These are phyloP conservation scores for Amauroascus niger DNA, from an alignment of 2,329 filamentous ascomycete genomes.

Conservation along the genomic window DNA sequence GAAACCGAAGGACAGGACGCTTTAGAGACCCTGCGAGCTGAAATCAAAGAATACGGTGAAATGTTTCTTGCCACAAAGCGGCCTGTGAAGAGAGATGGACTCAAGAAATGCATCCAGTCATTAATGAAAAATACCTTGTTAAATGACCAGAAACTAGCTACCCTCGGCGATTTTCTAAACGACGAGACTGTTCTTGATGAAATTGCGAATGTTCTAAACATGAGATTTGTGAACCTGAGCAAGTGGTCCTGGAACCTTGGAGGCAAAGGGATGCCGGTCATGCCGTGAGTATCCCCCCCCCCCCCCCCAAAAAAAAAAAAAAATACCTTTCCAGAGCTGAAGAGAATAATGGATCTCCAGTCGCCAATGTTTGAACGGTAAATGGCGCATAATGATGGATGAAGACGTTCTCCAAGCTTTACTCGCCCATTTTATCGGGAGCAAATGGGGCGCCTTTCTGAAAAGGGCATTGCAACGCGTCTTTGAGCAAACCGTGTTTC, in stretches of 20 bases:
- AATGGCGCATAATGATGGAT: constrained; percentile 40
- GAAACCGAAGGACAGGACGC: constrained; percentile 22
- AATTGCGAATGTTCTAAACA: constrained; percentile 38
- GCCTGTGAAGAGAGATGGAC: constrained; percentile 27
- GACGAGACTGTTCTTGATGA: constrained; percentile 34
- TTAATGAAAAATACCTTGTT: constrained; percentile 36
- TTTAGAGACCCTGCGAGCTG: constrained; percentile 23
- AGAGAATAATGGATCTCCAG: constrained; percentile 2
- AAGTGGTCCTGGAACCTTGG: constrained; percentile 39
- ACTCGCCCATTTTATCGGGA: constrained; percentile 39
- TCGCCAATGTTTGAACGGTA: constrained; percentile 37
- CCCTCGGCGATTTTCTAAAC: constrained; percentile 33
- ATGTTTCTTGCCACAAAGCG: constrained; percentile 19
- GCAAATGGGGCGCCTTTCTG: constrained; percentile 25
- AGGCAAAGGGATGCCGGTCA: constrained; percentile 34
- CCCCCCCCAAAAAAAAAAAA: too few relatives aligned
- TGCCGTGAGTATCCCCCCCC: constrained; percentile 25
- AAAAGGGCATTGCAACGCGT: constrained; percentile 17
- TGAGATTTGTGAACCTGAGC: constrained; percentile 35
- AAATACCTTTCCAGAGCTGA: neutral
- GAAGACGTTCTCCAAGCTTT: constrained; percentile 41
- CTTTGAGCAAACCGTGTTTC: constrained; percentile 10
- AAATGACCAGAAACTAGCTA: constrained; percentile 36
- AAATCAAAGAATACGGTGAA: constrained; percentile 16
- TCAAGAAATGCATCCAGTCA: constrained; percentile 32